Evolutionary conservation across 208 protist genomes (phyloP).

Genomic region (Balamuthia mandrillaris): DNA sequence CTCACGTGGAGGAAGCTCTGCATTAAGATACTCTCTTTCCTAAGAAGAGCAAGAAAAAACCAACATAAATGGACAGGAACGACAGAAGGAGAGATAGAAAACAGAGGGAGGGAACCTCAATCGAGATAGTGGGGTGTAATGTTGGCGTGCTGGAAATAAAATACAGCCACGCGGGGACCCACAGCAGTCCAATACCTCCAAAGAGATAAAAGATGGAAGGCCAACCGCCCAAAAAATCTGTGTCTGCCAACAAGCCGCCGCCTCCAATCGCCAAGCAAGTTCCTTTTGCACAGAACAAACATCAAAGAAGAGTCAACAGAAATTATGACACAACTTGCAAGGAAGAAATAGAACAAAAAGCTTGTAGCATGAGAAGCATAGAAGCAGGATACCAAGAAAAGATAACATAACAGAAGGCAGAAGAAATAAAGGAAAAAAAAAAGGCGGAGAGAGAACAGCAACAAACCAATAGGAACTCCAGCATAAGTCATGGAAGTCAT

Average conservation of each 20-base stretch:
- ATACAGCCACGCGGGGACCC: not conserved
- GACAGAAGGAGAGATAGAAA: not conserved
- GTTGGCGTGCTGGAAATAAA: slow-evolving; percentile 21
- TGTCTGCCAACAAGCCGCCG: not conserved
- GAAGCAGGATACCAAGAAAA: no score
- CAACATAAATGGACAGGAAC: not conserved
- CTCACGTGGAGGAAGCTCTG: not conserved
- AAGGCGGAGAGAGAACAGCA: no score
- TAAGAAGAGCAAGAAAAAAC: not conserved
- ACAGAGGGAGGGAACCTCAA: not conserved
- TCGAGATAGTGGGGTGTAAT: slow-evolving; percentile 7
- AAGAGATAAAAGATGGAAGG: slow-evolving; percentile 34
- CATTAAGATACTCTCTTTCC: slow-evolving; percentile 1
- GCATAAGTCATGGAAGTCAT: slow-evolving; percentile 10
- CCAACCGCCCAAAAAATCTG: not conserved
- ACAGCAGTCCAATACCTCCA: not conserved
- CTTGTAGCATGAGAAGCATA: no score
- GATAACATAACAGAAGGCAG: no score
- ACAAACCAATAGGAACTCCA: not conserved
- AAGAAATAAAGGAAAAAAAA: no score
- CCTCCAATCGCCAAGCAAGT: not conserved
- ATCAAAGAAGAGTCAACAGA: no score
- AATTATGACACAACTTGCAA: no score
- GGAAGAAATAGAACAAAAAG: no score
- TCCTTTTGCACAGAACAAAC: no score